Conservation (phyloP, 768 basidiomycete genomes). For the Gloeophyllum trabeum region DNA sequence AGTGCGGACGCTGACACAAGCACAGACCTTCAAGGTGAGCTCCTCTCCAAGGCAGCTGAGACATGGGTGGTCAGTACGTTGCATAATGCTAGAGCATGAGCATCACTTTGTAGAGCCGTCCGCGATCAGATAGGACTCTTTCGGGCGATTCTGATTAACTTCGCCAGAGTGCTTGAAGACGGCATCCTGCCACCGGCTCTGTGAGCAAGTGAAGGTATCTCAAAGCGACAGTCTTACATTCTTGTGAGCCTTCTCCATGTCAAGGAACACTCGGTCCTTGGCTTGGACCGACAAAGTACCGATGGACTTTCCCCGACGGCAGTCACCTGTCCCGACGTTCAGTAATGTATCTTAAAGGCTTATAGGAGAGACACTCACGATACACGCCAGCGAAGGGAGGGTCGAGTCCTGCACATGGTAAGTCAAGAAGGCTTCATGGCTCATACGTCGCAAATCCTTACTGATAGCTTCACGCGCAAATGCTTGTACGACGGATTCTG, state of each 20-base stretch:
- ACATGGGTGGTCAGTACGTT: slow-evolving; percentile 27
- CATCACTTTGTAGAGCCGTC: not conserved
- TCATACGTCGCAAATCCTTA: slow-evolving; percentile 23
- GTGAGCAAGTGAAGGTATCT: too few relatives aligned
- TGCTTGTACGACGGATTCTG: slow-evolving; percentile 27
- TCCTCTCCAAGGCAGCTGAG: slow-evolving; percentile 37
- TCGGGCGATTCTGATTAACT: too few relatives aligned
- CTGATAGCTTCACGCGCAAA: slow-evolving; percentile 61
- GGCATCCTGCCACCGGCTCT: too few relatives aligned
- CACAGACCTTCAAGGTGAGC: slow-evolving; percentile 40
- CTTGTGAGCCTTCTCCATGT: slow-evolving; percentile 42
- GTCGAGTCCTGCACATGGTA: slow-evolving; percentile 41
- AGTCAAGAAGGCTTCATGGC: slow-evolving; percentile 3
- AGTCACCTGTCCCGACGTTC: slow-evolving; percentile 27
- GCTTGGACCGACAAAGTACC: slow-evolving; percentile 39
- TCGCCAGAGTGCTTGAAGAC: too few relatives aligned
- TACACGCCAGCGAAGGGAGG: slow-evolving; percentile 64
- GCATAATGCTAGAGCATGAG: not conserved
- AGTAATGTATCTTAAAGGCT: not conserved
- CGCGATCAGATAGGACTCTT: too few relatives aligned
- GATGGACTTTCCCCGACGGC: slow-evolving; percentile 32
- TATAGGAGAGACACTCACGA: slow-evolving; percentile 27
- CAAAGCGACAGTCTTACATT: slow-evolving; percentile 39
- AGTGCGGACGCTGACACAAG: not conserved
- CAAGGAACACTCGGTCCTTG: slow-evolving; percentile 51